phyloP scores from a whole-genome alignment of 371 early-diverging fungal species.

The Saksenaea vasiformis region DNA sequence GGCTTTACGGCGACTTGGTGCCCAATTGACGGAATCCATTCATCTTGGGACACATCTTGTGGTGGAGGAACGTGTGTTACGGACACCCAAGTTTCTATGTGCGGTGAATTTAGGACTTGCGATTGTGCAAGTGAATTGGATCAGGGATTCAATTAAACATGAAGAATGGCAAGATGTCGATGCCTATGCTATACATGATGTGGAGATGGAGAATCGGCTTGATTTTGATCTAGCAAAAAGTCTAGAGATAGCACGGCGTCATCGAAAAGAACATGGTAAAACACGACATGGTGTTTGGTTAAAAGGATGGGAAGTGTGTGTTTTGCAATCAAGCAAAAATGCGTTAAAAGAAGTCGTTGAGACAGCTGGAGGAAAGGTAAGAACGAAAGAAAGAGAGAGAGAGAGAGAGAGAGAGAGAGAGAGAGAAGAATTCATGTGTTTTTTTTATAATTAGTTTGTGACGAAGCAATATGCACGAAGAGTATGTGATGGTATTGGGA shows the following conservation, averaged over 20 bases:
- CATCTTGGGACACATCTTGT: constrained; percentile 16
- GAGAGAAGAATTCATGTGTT: too few relatives aligned
- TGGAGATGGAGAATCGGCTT: constrained; percentile 12
- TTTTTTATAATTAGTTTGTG: background rate
- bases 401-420: too few relatives aligned
- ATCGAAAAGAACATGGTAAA: background rate
- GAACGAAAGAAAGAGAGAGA: background rate
- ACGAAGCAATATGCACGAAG: too few relatives aligned
- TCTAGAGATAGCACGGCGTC: constrained; percentile 8
- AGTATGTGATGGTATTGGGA: too few relatives aligned
- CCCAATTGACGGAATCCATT: constrained; percentile 10
- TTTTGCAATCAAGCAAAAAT: constrained; percentile 15
- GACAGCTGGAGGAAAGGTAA: constrained; percentile 25
- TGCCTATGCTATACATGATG: constrained; percentile 16
- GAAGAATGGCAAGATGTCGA: constrained; percentile 8
- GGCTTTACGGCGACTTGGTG: constrained; percentile 14
- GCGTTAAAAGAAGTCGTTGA: constrained; percentile 17
- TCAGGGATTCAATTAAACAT: constrained; percentile 7
- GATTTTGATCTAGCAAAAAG: constrained; percentile 17
- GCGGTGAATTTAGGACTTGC: constrained; percentile 27
- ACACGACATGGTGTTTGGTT: constrained; percentile 17
- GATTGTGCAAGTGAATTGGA: constrained; percentile 16
- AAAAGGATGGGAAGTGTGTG: constrained; percentile 15
- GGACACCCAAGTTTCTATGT: constrained; percentile 28
- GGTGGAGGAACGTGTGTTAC: constrained; percentile 11